phyloP scores from a whole-genome alignment of 768 basidiomycete species.

The Trametes villosa region DNA sequence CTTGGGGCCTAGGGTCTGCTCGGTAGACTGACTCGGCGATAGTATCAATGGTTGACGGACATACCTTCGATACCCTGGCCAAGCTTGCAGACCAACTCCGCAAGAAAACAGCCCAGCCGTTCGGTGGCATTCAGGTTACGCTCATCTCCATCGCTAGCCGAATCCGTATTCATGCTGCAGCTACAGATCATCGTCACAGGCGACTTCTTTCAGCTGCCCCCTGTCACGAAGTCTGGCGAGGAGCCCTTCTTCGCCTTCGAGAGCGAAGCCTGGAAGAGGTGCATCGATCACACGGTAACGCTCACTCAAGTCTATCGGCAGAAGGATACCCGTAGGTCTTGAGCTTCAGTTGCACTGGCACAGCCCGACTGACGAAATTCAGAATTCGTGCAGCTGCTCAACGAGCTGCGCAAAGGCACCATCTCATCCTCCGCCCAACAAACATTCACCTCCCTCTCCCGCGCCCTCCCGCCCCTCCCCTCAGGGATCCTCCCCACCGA shows the following conservation, averaged over 20 bases:
- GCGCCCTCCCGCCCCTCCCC: constrained; percentile 34
- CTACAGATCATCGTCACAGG: constrained; percentile 58
- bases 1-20: not conserved
- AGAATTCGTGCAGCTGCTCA: constrained; percentile 77
- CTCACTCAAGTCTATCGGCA: constrained; percentile 78
- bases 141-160: constrained; percentile 25
- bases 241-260: constrained; percentile 68
- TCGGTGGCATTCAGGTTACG: constrained; percentile 67
- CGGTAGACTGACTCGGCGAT: not conserved
- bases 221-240: constrained; percentile 50
- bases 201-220: constrained; percentile 72
- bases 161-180: not conserved
- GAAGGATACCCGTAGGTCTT: constrained; percentile 62
- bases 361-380: not conserved
- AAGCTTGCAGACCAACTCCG: constrained; percentile 55
- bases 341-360: too few relatives aligned
- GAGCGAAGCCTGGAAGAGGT: constrained; percentile 58
- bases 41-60: constrained; percentile 77
- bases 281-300: constrained; percentile 62
- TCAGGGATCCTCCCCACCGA: constrained; percentile 52
- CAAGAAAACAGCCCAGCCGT: constrained; percentile 53
- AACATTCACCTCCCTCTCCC: constrained; percentile 52
- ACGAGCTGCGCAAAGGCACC: constrained; percentile 70
- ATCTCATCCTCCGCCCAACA: constrained; percentile 50
- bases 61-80: constrained; percentile 61